Evolutionary conservation across 768 basidiomycete species (phyloP).

Genomic region (Galerina sulciceps): DNA sequence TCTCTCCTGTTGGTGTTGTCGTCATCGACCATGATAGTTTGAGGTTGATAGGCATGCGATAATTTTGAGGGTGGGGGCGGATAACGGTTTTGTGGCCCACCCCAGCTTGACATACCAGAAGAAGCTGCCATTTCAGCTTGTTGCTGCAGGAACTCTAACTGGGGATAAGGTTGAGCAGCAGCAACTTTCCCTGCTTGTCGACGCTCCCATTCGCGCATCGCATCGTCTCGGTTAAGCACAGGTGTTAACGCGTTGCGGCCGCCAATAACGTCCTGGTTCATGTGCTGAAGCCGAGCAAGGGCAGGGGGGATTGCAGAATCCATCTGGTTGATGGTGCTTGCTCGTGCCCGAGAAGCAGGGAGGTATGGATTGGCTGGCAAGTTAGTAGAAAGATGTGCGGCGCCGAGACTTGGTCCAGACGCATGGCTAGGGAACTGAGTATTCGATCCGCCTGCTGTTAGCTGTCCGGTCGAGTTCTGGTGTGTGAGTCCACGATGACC

Average conservation of each 20-base stretch:
- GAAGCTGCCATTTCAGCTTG: constrained; percentile 84
- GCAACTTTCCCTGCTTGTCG: constrained; percentile 75
- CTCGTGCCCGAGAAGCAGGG: constrained; percentile 71
- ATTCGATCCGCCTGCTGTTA: constrained; percentile 34
- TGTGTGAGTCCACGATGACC: constrained; percentile 49
- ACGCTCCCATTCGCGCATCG: constrained; percentile 95
- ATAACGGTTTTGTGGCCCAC: constrained; percentile 47
- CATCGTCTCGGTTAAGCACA: constrained; percentile 93
- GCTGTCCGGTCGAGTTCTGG: constrained; percentile 54
- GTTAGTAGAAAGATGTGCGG: constrained; percentile 50
- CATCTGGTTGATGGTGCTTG: constrained; percentile 92
- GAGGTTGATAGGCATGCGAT: constrained; percentile 69
- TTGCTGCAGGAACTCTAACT: constrained; percentile 90
- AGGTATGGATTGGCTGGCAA: constrained; percentile 73
- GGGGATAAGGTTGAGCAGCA: constrained; percentile 82
- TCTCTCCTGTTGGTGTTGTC: constrained; percentile 55
- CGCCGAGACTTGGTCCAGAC: constrained; percentile 30
- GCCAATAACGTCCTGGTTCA: constrained; percentile 81
- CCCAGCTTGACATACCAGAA: constrained; percentile 65
- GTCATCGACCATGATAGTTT: constrained; percentile 69
- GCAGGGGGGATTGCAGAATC: constrained; percentile 90
- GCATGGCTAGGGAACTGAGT: constrained; percentile 40
- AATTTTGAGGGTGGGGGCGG: constrained; percentile 68
- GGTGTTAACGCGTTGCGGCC: constrained; percentile 88
- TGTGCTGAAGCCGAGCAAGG: constrained; percentile 84